Evolutionary conservation across 768 basidiomycete species (phyloP).

Genomic region (Mycena kentingensis): DNA sequence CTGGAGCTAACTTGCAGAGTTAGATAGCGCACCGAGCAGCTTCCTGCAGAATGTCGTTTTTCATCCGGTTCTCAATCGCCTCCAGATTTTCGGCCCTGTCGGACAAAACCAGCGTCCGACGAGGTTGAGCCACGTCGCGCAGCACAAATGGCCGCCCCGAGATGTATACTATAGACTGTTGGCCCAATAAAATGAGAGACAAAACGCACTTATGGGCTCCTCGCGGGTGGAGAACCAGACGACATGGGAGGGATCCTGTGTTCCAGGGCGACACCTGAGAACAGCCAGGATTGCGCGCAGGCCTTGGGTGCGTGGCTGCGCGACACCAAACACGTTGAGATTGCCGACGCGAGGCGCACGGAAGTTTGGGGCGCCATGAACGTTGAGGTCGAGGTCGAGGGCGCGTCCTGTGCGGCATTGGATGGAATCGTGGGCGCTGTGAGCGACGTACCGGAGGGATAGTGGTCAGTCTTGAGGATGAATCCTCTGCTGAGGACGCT

Average conservation of each 20-base stretch:
- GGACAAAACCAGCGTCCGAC: conserved; percentile 75
- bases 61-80: conserved; percentile 85
- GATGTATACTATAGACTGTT: conserved; percentile 63
- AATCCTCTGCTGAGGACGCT: conserved; percentile 86
- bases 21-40: conserved; percentile 54
- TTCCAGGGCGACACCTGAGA: conserved; percentile 71
- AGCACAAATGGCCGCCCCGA: conserved; percentile 92
- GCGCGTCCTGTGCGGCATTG: conserved; percentile 65
- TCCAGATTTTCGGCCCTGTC: conserved; percentile 96
- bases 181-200: neutral
- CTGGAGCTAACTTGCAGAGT: conserved; percentile 3
- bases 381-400: conserved; percentile 84
- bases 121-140: conserved; percentile 82
- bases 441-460: conserved; percentile 63
- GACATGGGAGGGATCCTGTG: conserved; percentile 65
- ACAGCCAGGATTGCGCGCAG: conserved; percentile 87
- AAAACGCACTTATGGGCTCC: conserved; percentile 80
- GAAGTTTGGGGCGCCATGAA: conserved; percentile 96
- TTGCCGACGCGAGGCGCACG: conserved; percentile 75
- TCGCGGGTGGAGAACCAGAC: conserved; percentile 98
- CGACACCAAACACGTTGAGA: conserved; percentile 92
- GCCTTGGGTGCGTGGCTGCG: conserved; percentile 92
- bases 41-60: conserved; percentile 89
- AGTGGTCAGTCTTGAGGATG: conserved; percentile 92
- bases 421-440: neutral